Percentiles rank a stretch among this genome's conserved stretches.
These are phyloP conservation scores for Fonsecaea monophora DNA, from an alignment of 2,329 filamentous ascomycete genomes.

Conservation along the genomic window DNA sequence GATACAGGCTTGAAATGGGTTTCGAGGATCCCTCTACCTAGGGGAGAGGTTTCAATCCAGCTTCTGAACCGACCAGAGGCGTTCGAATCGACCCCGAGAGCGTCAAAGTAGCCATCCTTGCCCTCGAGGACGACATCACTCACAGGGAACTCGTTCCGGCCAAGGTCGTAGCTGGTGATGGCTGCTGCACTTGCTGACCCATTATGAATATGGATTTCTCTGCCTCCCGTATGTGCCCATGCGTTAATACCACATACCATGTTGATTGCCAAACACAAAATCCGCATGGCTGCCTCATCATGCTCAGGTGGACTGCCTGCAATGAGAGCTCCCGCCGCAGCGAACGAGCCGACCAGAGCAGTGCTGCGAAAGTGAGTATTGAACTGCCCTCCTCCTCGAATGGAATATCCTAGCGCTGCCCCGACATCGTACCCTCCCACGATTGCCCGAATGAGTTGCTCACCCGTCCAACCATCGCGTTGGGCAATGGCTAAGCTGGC, in stretches of 20 bases:
- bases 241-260: conserved; percentile 19
- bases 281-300: conserved; percentile 7
- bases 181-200: conserved; percentile 11
- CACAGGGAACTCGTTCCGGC: background rate
- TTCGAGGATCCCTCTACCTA: conserved; percentile 12
- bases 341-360: conserved; percentile 14
- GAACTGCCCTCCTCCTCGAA: conserved; percentile 6
- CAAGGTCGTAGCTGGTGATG: conserved; percentile 17
- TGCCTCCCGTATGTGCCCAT: conserved; percentile 22
- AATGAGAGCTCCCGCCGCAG: conserved; percentile 1
- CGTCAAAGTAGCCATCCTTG: conserved; percentile 14
- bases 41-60: conserved; percentile 1
- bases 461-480: conserved; percentile 20
- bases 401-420: conserved; percentile 8
- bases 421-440: conserved; percentile 21
- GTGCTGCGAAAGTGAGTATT: conserved; percentile 16
- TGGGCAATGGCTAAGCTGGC: conserved; percentile 20
- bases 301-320: background rate
- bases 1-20: conserved; percentile 15
- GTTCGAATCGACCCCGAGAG: background rate
- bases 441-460: conserved; percentile 12
- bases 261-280: conserved; percentile 17
- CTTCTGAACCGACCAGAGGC: background rate
- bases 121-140: conserved; percentile 23
- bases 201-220: conserved; percentile 20